A percentile compares a stretch with the other conserved stretches of the same genome.
Conservation (phyloP, 1,284 basidiomycete genomes). For the Irpex rosettiformis region DNA sequence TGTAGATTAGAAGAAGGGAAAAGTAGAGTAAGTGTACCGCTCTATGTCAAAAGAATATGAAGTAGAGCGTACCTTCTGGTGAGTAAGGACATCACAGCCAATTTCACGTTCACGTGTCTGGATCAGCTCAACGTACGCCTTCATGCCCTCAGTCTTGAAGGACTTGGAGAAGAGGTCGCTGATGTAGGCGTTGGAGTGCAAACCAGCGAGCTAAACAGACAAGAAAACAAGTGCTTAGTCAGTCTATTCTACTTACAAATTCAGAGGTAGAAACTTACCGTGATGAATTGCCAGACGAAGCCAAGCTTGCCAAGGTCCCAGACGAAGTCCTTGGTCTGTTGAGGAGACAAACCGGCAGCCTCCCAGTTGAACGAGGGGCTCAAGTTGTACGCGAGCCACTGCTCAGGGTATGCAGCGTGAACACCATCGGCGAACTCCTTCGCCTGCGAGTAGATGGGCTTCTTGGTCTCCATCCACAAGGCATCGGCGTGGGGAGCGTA, state of each 20-base stretch:
- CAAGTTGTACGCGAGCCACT: conserved; percentile 95
- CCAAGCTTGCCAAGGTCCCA: conserved; percentile 94
- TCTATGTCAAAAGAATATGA: not conserved
- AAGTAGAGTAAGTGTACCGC: not conserved
- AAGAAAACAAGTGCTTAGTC: conserved; percentile 9
- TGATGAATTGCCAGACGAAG: conserved; percentile 99
- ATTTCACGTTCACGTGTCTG: conserved; percentile 87
- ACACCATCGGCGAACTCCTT: conserved; percentile 91
- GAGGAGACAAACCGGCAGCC: conserved; percentile 82
- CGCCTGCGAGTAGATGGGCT: conserved; percentile 92
- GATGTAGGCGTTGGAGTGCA: conserved; percentile 98
- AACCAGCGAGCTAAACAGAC: conserved; percentile 83
- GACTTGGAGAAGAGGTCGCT: conserved; percentile 88
- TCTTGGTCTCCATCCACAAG: conserved; percentile 98
- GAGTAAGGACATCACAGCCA: conserved; percentile 88
- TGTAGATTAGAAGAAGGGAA: conserved; percentile 27
- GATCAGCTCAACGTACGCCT: conserved; percentile 84
- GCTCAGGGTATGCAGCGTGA: conserved; percentile 74
- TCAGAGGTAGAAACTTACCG: conserved; percentile 48
- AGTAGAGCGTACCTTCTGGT: conserved; percentile 62
- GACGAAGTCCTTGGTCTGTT: conserved; percentile 88
- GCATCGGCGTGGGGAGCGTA: conserved; percentile 94
- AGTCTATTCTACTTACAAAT: not conserved
- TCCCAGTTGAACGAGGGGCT: conserved; percentile 93
- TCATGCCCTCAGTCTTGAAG: conserved; percentile 91